Percentiles rank a stretch among this genome's conserved stretches.
phyloP scores from a whole-genome alignment of 345 rosid genomes.

The Mallotus nudiflorus region DNA sequence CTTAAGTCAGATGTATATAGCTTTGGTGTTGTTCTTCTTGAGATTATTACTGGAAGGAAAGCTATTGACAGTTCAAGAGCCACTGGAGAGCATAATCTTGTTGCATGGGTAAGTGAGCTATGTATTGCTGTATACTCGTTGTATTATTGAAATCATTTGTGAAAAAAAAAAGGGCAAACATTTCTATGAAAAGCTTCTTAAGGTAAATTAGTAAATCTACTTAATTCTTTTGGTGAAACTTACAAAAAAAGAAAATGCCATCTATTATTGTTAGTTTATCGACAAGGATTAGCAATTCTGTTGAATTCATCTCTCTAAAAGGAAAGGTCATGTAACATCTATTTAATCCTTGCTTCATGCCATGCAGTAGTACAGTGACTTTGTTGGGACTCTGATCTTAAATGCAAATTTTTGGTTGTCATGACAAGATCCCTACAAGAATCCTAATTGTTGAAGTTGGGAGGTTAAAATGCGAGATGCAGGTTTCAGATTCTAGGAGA shows the following conservation, averaged over 20 bases:
- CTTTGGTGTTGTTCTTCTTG: conserved; percentile 87
- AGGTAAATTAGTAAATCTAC: neutral
- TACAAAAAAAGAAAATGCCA: neutral
- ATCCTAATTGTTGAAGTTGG: too few species aligned
- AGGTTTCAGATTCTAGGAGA: neutral
- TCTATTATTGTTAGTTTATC: neutral
- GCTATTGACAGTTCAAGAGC: conserved; percentile 72
- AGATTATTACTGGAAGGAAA: conserved; percentile 84
- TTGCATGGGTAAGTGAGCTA: conserved; percentile 78
- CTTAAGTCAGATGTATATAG: conserved; percentile 86
- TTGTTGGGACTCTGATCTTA: neutral
- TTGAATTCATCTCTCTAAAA: neutral
- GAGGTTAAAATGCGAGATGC: too few species aligned
- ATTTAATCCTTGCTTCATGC: neutral
- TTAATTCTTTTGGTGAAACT: neutral
- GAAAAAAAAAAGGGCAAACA: neutral
- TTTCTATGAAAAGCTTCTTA: neutral
- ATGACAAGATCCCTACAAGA: too few species aligned
- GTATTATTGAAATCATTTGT: neutral
- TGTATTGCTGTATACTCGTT: neutral
- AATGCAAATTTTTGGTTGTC: neutral
- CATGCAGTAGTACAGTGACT: neutral
- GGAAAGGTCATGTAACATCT: neutral
- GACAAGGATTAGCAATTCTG: neutral
- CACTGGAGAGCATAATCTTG: conserved; percentile 74